A percentile compares a stretch with the other conserved stretches of the same genome.
phyloP scores from a whole-genome alignment of 148 eudicot species.

The Nepenthes mirabilis region DNA sequence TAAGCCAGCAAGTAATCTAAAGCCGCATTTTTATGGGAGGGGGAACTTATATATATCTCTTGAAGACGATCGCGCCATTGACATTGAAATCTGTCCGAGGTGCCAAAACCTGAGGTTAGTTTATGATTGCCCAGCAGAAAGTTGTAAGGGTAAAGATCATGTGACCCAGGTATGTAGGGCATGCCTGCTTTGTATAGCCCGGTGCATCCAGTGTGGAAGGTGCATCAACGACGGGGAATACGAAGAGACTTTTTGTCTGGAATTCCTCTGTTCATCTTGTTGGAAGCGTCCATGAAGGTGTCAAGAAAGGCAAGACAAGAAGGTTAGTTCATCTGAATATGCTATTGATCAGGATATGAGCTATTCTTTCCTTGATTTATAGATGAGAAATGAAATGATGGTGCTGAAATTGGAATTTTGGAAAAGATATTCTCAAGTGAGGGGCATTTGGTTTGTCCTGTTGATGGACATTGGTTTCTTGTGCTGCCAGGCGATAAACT shows the following conservation, averaged over 20 bases:
- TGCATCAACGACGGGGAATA: constrained; percentile 51
- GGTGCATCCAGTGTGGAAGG: constrained; percentile 68
- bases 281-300: constrained; percentile 11
- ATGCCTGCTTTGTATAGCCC: constrained; percentile 55
- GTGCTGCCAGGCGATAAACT: too few relatives aligned
- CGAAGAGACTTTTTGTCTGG: constrained; percentile 58
- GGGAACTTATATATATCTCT: constrained; percentile 28
- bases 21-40: constrained; percentile 37
- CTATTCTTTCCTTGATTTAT: background rate
- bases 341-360: background rate
- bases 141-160: constrained; percentile 39
- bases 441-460: too few relatives aligned
- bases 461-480: too few relatives aligned
- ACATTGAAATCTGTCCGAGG: constrained; percentile 67
- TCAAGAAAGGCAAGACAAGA: constrained; percentile 20
- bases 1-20: constrained; percentile 11
- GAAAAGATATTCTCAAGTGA: too few relatives aligned
- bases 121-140: constrained; percentile 68
- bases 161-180: constrained; percentile 42
- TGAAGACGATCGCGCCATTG: constrained; percentile 73
- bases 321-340: constrained; percentile 4
- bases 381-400: too few relatives aligned
- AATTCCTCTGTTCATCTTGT: constrained; percentile 48
- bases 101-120: constrained; percentile 59
- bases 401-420: too few relatives aligned